Evolutionary conservation across 257 asterid genomes (phyloP).

Genomic region (Asclepias syriaca): DNA sequence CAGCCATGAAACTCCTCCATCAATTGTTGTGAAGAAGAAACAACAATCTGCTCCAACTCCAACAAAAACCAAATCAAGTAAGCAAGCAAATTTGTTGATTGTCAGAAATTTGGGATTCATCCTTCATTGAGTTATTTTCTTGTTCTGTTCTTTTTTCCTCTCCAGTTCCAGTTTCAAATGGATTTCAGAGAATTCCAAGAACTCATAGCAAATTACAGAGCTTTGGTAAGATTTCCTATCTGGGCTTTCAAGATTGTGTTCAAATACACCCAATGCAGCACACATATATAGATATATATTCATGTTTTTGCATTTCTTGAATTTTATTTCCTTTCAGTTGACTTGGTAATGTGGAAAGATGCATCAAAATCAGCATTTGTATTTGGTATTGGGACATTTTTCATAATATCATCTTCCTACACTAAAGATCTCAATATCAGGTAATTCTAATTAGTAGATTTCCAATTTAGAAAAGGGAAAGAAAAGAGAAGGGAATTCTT

Average conservation of each 20-base stretch:
- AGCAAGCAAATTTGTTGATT: constrained; percentile 12
- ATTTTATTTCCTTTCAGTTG: constrained; percentile 37
- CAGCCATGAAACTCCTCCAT: constrained; percentile 33
- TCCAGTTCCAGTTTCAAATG: constrained; percentile 38
- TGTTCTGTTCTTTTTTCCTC: constrained; percentile 1
- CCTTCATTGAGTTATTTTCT: neutral
- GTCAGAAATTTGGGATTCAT: neutral
- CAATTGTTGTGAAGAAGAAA: constrained; percentile 43
- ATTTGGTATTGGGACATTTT: constrained; percentile 81
- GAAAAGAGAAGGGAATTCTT: neutral
- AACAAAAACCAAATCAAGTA: constrained; percentile 42
- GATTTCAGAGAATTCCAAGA: constrained; percentile 33
- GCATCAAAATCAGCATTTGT: constrained; percentile 74
- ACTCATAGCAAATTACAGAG: constrained; percentile 51
- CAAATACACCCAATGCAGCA: neutral
- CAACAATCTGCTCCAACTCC: constrained; percentile 37
- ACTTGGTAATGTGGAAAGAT: constrained; percentile 86
- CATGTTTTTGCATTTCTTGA: neutral
- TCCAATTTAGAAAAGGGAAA: neutral
- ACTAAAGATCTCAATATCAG: constrained; percentile 73
- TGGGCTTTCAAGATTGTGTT: neutral
- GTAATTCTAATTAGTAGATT: constrained; percentile 20
- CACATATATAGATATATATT: too few relatives aligned
- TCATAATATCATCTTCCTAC: constrained; percentile 71
- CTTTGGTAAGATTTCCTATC: constrained; percentile 47